Conservation (phyloP, 1,139 yeast genomes). For the Meyerozyma carpophila region DNA sequence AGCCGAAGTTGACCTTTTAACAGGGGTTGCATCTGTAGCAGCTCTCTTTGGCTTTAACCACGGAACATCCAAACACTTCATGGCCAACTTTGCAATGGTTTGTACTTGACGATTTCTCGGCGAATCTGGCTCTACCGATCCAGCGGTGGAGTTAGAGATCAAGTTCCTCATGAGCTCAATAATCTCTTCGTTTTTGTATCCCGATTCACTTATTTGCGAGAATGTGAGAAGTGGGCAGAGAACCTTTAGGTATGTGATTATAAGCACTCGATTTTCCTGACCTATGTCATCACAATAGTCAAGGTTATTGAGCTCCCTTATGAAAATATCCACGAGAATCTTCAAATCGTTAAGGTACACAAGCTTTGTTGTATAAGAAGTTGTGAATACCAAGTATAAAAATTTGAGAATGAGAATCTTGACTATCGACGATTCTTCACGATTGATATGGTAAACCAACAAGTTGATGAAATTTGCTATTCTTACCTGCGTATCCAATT, state of each 20-base stretch:
- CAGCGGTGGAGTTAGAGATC: constrained; percentile 19
- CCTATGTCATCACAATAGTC: constrained; percentile 32
- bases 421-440: constrained; percentile 68
- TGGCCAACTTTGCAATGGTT: constrained; percentile 54
- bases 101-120: constrained; percentile 20
- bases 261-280: constrained; percentile 48
- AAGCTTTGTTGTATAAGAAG: constrained; percentile 57
- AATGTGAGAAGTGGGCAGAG: constrained; percentile 64
- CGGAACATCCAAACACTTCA: constrained; percentile 53
- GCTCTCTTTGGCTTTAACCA: constrained; percentile 36
- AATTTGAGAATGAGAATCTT: constrained; percentile 78
- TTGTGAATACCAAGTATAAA: constrained; percentile 68
- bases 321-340: constrained; percentile 79
- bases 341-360: constrained; percentile 81
- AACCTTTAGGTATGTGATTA: constrained; percentile 74
- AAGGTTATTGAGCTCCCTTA: constrained; percentile 71
- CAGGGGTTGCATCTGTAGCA: not conserved
- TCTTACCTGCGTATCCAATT: constrained; percentile 7
- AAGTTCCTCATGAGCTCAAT: constrained; percentile 46
- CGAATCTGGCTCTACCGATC: constrained; percentile 2
- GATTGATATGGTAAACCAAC: constrained; percentile 55
- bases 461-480: constrained; percentile 27
- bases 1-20: constrained; percentile 2
- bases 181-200: constrained; percentile 57
- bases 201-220: constrained; percentile 51